A percentile compares a stretch with the other conserved stretches of the same genome.
Conservation (phyloP, 305 asterid species). For the Fraxinus velutina region DNA sequence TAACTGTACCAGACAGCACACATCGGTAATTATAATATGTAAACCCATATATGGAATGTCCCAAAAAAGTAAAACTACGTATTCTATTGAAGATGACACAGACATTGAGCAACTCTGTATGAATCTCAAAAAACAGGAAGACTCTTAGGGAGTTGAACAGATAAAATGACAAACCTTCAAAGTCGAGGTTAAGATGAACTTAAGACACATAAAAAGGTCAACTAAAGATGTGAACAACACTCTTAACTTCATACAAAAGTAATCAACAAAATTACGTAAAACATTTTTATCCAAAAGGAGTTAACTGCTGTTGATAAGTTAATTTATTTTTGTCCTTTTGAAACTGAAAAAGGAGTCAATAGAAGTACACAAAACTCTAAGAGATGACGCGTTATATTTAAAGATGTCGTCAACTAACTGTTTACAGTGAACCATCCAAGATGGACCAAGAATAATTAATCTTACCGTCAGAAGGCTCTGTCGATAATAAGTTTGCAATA, state of each 20-base stretch:
- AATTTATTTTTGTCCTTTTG: neutral
- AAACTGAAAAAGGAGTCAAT: neutral
- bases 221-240: neutral
- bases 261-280: neutral
- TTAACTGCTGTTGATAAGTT: neutral
- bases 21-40: neutral
- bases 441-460: conserved; percentile 10
- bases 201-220: neutral
- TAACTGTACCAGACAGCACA: conserved; percentile 41
- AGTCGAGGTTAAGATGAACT: neutral
- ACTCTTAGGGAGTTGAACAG: neutral
- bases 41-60: neutral
- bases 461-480: conserved; percentile 88
- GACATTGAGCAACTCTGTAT: neutral
- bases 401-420: neutral
- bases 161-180: neutral
- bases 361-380: neutral
- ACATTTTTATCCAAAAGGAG: neutral
- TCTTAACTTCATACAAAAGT: neutral
- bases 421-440: neutral
- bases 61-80: neutral
- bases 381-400: neutral
- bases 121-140: neutral
- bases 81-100: neutral
- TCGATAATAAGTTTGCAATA: conserved; percentile 78